A percentile compares a stretch with the other conserved stretches of the same genome.
Conservation (phyloP, 2,329 filamentous ascomycete genomes). For the Pestalotiopsis sp. region DNA sequence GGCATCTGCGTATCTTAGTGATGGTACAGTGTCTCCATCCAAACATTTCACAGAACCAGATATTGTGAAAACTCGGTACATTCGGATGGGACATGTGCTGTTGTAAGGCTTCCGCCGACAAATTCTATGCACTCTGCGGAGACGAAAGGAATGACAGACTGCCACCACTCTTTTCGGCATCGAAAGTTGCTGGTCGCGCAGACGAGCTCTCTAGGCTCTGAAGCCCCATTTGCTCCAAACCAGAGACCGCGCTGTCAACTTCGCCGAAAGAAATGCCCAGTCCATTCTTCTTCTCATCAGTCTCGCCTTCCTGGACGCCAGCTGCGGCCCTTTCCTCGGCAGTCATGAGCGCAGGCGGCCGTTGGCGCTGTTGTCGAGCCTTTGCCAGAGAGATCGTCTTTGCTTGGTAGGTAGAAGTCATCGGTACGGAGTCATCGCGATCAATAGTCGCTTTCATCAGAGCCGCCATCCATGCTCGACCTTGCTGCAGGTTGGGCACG, state of each 20-base stretch:
- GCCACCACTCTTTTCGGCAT: slow-evolving; percentile 31
- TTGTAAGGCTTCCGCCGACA: neutral
- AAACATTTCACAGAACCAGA: neutral
- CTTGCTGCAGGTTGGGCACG: slow-evolving; percentile 84
- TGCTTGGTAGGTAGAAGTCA: slow-evolving; percentile 93
- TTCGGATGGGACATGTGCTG: too few relatives aligned
- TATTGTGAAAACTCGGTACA: neutral
- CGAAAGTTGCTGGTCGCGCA: slow-evolving; percentile 31
- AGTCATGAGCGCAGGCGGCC: slow-evolving; percentile 86
- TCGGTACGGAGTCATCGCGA: slow-evolving; percentile 75
- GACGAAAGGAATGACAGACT: slow-evolving; percentile 22
- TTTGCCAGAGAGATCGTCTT: slow-evolving; percentile 93
- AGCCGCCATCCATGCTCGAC: slow-evolving; percentile 96
- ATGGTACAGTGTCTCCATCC: neutral
- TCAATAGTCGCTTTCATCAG: slow-evolving; percentile 99
- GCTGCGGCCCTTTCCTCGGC: slow-evolving; percentile 50
- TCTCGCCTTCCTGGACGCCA: slow-evolving; percentile 20
- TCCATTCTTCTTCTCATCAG: slow-evolving; percentile 34
- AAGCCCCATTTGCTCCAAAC: slow-evolving; percentile 36
- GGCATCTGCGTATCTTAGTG: too few relatives aligned
- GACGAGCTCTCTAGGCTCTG: slow-evolving; percentile 34
- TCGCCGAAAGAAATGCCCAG: slow-evolving; percentile 41
- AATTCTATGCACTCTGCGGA: slow-evolving; percentile 29
- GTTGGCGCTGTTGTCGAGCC: slow-evolving; percentile 82
- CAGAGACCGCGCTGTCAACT: slow-evolving; percentile 39